Conservation (phyloP, 345 rosid genomes). For the Aethionema arabicum region DNA sequence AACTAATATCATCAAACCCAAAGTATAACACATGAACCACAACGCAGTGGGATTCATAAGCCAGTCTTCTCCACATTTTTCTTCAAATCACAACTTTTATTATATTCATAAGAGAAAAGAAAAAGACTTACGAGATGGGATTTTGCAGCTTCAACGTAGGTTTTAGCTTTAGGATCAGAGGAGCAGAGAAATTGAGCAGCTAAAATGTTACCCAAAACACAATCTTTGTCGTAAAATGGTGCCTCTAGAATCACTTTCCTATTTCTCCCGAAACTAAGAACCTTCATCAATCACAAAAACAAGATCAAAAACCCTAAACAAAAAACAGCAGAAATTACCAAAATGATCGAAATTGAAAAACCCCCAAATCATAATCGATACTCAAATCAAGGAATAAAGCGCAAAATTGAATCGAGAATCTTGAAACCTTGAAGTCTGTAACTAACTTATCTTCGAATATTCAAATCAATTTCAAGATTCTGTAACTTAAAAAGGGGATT, state of each 20-base stretch:
- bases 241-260: slow-evolving; percentile 70
- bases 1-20: neutral
- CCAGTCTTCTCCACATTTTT: no score
- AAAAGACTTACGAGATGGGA: slow-evolving; percentile 50
- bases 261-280: slow-evolving; percentile 64
- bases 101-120: neutral
- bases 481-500: neutral
- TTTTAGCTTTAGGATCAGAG: slow-evolving; percentile 43
- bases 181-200: slow-evolving; percentile 69
- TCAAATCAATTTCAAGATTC: neutral
- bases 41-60: neutral
- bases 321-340: slow-evolving; percentile 2
- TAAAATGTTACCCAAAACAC: slow-evolving; percentile 74
- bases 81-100: no score
- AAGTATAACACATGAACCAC: slow-evolving; percentile 8
- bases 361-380: slow-evolving; percentile 11
- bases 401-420: neutral
- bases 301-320: neutral
- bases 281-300: slow-evolving; percentile 44
- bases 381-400: neutral
- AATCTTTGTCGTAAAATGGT: slow-evolving; percentile 52
- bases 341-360: slow-evolving; percentile 3
- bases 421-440: neutral
- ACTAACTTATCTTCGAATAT: neutral
- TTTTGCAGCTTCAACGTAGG: slow-evolving; percentile 52